Evolutionary conservation across 179 eudicot genomes (phyloP), one percentile per base, ranked within the genome.

Genomic region (Carnegiea gigantea): DNA sequence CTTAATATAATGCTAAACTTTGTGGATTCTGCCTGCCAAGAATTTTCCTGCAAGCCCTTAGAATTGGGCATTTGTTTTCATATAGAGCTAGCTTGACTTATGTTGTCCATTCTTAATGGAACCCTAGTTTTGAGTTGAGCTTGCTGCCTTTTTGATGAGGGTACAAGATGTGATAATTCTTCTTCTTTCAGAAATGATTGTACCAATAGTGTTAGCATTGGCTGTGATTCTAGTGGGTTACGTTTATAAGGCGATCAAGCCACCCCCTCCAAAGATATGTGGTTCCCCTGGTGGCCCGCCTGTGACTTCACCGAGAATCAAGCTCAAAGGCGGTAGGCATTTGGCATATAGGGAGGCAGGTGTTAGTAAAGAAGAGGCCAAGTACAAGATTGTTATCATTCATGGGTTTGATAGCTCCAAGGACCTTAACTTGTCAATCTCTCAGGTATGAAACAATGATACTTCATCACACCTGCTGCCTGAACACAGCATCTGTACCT

Each of bases 371-470:
- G 88, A 85, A 75, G 84, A 90, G 75, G 93, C 99, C 23, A 88
- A 79, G 57, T 89, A 88, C 88, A 95, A 85, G 84, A 84, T 94
- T 54, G 86, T 95, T 67, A 76, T 91, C 78, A 88, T 92, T 75
- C 98, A 95, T 86, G 99, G 99, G 15, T 94, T 95, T 86, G 94
- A 81, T 53, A 87, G 94, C 86, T 90, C 92, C 84, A 95, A 92
- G 81, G 97, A 95, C 17, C 82, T 86, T 86, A 84, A 48, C 64
- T 87, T 91, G 51, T 78, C 87, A 78, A 89, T 90, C 26, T 86
- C 99, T 78, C 87, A 92, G 77, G 99, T 94, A 89, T 40, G 78
- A 75, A 49, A 9, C 10, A 51, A 51, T 14, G 57, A 17, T 80
- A 48, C 48, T 78, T 82, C 77, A 54, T 74, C 51, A 60, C 20